Conservation (phyloP, 192 early-diverging fungal genomes). For the Coemansia sp. region DNA sequence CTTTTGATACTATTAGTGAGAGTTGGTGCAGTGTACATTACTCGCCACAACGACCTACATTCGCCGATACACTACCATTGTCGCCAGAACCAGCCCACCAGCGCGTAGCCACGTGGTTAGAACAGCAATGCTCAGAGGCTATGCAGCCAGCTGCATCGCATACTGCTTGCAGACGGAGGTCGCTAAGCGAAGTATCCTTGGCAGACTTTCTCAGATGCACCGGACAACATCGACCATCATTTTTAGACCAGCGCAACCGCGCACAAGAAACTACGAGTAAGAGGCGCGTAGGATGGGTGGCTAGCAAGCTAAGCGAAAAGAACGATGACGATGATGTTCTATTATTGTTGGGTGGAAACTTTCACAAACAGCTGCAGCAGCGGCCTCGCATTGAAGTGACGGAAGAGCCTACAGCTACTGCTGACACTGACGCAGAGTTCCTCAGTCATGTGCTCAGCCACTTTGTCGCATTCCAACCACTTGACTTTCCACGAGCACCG, state of each 20-base stretch:
- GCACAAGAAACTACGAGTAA: not conserved
- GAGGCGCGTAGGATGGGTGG: not conserved
- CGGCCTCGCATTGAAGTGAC: not conserved
- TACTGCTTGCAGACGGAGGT: not conserved
- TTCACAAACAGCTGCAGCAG: not conserved
- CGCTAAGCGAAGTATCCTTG: slow-evolving; percentile 36
- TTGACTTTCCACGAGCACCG: slow-evolving; percentile 27
- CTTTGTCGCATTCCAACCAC: slow-evolving; percentile 50
- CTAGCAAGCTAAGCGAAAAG: not conserved
- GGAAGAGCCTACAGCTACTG: not conserved
- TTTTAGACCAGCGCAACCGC: slow-evolving; percentile 19
- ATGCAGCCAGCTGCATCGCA: not conserved
- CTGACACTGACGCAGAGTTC: slow-evolving; percentile 31
- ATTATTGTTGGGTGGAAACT: not conserved
- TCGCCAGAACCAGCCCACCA: slow-evolving; percentile 16
- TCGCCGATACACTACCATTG: not conserved
- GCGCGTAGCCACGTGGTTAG: slow-evolving; percentile 19
- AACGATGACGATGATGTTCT: not conserved
- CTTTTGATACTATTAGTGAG: slow-evolving; percentile 14
- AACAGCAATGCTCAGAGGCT: not conserved
- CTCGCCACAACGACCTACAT: not conserved
- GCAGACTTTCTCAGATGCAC: slow-evolving; percentile 38
- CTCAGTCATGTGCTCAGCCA: slow-evolving; percentile 37
- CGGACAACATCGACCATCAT: slow-evolving; percentile 35
- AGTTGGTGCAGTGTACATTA: slow-evolving; percentile 38